Evolutionary conservation across 176 grass and related monocot species (phyloP).

Genomic region (Juncus inflexus): DNA sequence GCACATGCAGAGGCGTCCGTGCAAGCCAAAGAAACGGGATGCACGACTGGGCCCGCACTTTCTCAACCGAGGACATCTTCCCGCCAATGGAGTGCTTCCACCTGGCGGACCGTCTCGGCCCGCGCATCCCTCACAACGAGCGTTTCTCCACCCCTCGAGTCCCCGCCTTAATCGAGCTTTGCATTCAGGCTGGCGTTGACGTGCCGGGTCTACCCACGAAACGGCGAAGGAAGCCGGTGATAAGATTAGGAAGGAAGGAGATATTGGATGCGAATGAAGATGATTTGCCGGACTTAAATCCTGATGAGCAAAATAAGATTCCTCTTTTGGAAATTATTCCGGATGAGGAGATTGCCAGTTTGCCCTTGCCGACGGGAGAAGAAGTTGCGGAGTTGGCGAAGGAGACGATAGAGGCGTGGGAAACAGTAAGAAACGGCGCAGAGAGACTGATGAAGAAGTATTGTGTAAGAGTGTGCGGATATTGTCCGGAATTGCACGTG

Average conservation of each 20-base stretch:
- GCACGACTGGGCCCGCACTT: slow-evolving; percentile 71
- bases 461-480: slow-evolving; percentile 80
- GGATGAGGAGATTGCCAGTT: slow-evolving; percentile 18
- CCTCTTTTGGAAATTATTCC: slow-evolving; percentile 62
- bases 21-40: slow-evolving; percentile 55
- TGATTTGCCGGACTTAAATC: slow-evolving; percentile 59
- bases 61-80: slow-evolving; percentile 68
- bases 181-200: slow-evolving; percentile 88
- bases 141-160: slow-evolving; percentile 62
- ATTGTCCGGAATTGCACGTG: slow-evolving; percentile 80
- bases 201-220: slow-evolving; percentile 71
- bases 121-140: slow-evolving; percentile 68
- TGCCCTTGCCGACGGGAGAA: slow-evolving; percentile 37
- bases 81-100: slow-evolving; percentile 76
- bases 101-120: slow-evolving; percentile 67
- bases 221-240: slow-evolving; percentile 65
- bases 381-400: slow-evolving; percentile 55
- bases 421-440: slow-evolving; percentile 46
- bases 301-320: slow-evolving; percentile 39
- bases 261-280: slow-evolving; percentile 90
- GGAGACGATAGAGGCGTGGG: slow-evolving; percentile 70
- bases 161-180: slow-evolving; percentile 79
- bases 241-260: slow-evolving; percentile 64
- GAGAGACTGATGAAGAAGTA: slow-evolving; percentile 75
- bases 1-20: slow-evolving; percentile 64